Conservation (phyloP, 108 stramenopile species). For the Nitzschia putrida region DNA sequence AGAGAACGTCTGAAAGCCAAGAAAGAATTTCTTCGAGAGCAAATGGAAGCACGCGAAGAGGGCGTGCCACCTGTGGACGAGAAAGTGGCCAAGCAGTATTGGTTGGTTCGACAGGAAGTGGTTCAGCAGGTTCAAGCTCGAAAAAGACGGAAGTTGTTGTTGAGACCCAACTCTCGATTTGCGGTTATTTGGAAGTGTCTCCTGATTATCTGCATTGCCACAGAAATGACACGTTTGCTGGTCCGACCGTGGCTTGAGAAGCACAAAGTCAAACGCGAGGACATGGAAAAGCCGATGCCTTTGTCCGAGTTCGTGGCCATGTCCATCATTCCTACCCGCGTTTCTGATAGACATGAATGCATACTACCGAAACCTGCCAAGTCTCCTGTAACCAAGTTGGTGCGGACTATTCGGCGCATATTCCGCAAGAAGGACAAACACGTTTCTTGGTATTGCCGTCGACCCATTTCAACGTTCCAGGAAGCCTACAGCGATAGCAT, state of each 20-base stretch:
- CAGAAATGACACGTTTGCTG: conserved; percentile 56
- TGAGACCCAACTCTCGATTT: conserved; percentile 78
- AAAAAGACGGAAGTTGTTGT: conserved; percentile 45
- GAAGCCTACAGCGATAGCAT: conserved; percentile 23
- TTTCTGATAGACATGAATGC: conserved; percentile 20
- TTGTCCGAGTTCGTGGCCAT: conserved; percentile 21
- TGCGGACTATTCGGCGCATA: background rate
- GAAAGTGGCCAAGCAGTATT: conserved; percentile 43
- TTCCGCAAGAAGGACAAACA: background rate
- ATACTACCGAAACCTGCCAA: background rate
- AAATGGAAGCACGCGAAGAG: background rate
- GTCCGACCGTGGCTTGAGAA: conserved; percentile 55
- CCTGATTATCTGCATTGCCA: conserved; percentile 52
- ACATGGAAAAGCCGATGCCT: conserved; percentile 1
- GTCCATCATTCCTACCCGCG: conserved; percentile 18
- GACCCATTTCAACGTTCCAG: conserved; percentile 30
- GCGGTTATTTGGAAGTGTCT: conserved; percentile 67
- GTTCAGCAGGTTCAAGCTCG: conserved; percentile 30
- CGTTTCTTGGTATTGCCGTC: conserved; percentile 40
- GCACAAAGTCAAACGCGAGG: conserved; percentile 12
- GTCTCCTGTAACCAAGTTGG: background rate
- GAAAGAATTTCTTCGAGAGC: background rate
- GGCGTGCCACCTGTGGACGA: conserved; percentile 18
- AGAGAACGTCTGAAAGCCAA: conserved; percentile 22
- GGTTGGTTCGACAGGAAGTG: conserved; percentile 55